Percentiles rank a stretch among this genome's conserved stretches.
These are phyloP conservation scores for Alternaria tenuissima DNA, from an alignment of 2,329 filamentous ascomycete genomes.

Conservation along the genomic window DNA sequence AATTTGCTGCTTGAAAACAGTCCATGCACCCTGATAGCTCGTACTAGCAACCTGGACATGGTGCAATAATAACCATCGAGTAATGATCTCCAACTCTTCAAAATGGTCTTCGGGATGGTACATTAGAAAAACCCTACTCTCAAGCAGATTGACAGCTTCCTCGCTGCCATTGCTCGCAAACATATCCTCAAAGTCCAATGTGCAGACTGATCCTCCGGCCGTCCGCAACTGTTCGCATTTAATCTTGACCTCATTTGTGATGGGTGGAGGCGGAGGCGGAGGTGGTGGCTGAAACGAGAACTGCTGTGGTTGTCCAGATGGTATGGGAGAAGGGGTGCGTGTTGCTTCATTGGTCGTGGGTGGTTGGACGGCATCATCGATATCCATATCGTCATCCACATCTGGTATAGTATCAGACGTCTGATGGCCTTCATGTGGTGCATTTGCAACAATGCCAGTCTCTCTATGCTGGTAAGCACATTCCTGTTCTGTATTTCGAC, in stretches of 20 bases:
- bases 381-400: background rate
- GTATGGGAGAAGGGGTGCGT: background rate
- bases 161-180: slow-evolving; percentile 28
- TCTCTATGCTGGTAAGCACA: slow-evolving; percentile 27
- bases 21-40: slow-evolving; percentile 38
- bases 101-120: slow-evolving; percentile 39
- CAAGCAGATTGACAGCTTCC: slow-evolving; percentile 14
- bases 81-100: slow-evolving; percentile 42
- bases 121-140: slow-evolving; percentile 38
- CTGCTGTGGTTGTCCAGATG: background rate
- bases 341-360: background rate
- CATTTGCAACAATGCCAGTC: slow-evolving; percentile 22
- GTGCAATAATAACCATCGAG: slow-evolving; percentile 43
- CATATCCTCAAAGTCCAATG: slow-evolving; percentile 34
- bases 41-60: slow-evolving; percentile 38
- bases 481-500: slow-evolving; percentile 9
- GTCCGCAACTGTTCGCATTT: slow-evolving; percentile 23
- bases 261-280: slow-evolving; percentile 4
- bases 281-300: background rate
- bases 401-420: background rate
- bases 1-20: slow-evolving; percentile 31
- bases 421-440: background rate
- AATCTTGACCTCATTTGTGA: background rate
- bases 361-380: background rate
- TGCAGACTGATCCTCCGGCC: slow-evolving; percentile 26